Conservation (phyloP, 805 yeast species). For the Sugiyamaella lignohabitans region DNA sequence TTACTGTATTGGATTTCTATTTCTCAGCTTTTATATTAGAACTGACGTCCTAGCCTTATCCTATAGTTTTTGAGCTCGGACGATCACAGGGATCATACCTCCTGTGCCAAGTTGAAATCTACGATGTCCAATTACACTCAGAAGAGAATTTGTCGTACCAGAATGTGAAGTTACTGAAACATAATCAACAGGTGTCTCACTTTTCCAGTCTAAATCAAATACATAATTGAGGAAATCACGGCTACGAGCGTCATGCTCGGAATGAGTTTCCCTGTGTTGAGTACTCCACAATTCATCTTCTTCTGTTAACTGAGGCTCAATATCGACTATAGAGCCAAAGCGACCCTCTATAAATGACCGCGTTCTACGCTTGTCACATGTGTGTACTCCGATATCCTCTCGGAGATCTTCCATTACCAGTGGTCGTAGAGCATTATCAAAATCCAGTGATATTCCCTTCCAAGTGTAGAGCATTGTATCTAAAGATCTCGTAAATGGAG, state of each 20-base stretch:
- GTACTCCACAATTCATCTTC: conserved; percentile 13
- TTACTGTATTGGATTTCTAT: too few relatives aligned
- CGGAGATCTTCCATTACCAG: conserved; percentile 29
- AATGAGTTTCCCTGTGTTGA: conserved; percentile 11
- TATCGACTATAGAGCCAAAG: conserved; percentile 27
- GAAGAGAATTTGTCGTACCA: conserved; percentile 43
- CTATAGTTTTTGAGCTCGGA: conserved; percentile 36
- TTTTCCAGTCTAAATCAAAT: conserved; percentile 12
- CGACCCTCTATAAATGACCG: conserved; percentile 35
- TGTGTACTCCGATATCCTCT: conserved; percentile 46
- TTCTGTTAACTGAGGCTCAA: conserved; percentile 12
- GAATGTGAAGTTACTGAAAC: conserved; percentile 41
- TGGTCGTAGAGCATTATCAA: conserved; percentile 34
- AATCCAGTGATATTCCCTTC: conserved; percentile 31
- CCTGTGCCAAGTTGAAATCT: conserved; percentile 45
- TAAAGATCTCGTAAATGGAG: conserved; percentile 45
- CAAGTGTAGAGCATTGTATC: conserved; percentile 46
- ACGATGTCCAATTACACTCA: conserved; percentile 41
- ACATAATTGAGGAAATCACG: conserved; percentile 9
- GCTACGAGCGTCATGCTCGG: conserved; percentile 14
- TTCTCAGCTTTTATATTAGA: too few relatives aligned
- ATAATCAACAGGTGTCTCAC: conserved; percentile 16
- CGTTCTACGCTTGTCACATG: conserved; percentile 42
- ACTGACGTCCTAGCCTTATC: too few relatives aligned
- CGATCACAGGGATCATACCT: conserved; percentile 48